phyloP scores from a whole-genome alignment of 331 rosid genomes.

The Pyrus hybrid region DNA sequence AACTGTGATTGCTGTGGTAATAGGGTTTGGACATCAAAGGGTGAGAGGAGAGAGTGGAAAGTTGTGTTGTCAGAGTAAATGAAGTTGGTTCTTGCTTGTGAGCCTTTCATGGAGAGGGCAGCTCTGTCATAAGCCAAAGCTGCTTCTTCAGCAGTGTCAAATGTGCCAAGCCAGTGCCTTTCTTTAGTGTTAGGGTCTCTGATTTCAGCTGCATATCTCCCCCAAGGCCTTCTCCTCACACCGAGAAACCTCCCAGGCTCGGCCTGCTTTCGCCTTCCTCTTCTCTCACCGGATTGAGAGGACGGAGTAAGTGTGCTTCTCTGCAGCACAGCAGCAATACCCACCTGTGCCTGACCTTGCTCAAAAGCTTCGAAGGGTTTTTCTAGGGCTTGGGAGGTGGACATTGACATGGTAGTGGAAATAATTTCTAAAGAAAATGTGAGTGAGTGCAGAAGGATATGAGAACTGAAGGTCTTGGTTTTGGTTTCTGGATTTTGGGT shows the following conservation, averaged over 20 bases:
- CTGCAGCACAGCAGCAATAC: slow-evolving; percentile 51
- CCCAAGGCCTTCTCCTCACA: slow-evolving; percentile 94
- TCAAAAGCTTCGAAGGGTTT: slow-evolving; percentile 35
- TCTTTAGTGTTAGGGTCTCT: slow-evolving; percentile 97
- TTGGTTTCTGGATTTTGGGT: background rate
- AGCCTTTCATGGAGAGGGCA: slow-evolving; percentile 94
- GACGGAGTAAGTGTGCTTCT: slow-evolving; percentile 41
- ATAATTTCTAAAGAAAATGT: background rate
- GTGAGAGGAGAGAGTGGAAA: slow-evolving; percentile 56
- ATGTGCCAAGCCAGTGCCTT: slow-evolving; percentile 97
- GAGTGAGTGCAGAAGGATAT: background rate
- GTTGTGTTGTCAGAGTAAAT: slow-evolving; percentile 62
- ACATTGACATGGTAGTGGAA: slow-evolving; percentile 37
- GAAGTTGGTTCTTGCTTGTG: slow-evolving; percentile 95
- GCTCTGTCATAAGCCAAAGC: slow-evolving; percentile 99
- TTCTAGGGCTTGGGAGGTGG: slow-evolving; percentile 57
- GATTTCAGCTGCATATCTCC: slow-evolving; percentile 95
- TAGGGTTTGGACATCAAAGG: slow-evolving; percentile 50
- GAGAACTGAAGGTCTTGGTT: background rate
- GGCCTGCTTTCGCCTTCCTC: slow-evolving; percentile 80
- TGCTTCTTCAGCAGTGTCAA: slow-evolving; percentile 99
- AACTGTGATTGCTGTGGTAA: slow-evolving; percentile 20
- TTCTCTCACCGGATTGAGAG: slow-evolving; percentile 48
- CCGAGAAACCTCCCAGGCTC: slow-evolving; percentile 96
- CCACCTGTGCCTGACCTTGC: slow-evolving; percentile 35